These are phyloP conservation scores for Ustilago shanxiensis DNA, from an alignment of 1,284 basidiomycete species.

Conservation along the genomic window DNA sequence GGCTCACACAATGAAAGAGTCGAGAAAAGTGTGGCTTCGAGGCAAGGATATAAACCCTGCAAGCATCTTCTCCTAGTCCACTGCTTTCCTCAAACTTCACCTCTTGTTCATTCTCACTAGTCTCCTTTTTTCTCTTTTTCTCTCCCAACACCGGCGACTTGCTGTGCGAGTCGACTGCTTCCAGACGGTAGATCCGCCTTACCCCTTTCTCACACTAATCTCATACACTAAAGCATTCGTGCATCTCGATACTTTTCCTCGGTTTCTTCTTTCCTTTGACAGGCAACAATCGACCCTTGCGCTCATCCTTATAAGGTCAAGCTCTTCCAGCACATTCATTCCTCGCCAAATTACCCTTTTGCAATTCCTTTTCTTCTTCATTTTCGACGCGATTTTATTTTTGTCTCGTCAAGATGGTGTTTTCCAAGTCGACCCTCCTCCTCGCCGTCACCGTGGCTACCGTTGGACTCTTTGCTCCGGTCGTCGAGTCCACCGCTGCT, in stretches of 20 bases:
- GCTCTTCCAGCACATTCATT: background rate
- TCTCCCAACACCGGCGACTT: constrained; percentile 7
- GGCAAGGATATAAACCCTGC: background rate
- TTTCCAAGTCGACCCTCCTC: constrained; percentile 24
- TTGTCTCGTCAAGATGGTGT: constrained; percentile 28
- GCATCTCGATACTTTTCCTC: background rate
- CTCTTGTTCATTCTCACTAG: background rate
- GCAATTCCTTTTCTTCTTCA: background rate
- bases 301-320: background rate
- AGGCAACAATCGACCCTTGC: constrained; percentile 18
- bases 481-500: constrained; percentile 21
- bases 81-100: background rate
- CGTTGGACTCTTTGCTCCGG: constrained; percentile 20
- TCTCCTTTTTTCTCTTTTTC: background rate
- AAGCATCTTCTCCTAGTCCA: background rate
- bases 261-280: constrained; percentile 29
- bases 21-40: no score
- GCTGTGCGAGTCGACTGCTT: constrained; percentile 18
- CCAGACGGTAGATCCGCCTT: constrained; percentile 19
- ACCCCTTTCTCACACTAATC: background rate
- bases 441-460: constrained; percentile 19
- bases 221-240: no score
- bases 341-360: background rate
- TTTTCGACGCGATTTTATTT: background rate
- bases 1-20: no score